Percentiles rank a stretch among this genome's conserved stretches.
Conservation (phyloP, 257 asterid species). For the Fraxinus quadrangulata region DNA sequence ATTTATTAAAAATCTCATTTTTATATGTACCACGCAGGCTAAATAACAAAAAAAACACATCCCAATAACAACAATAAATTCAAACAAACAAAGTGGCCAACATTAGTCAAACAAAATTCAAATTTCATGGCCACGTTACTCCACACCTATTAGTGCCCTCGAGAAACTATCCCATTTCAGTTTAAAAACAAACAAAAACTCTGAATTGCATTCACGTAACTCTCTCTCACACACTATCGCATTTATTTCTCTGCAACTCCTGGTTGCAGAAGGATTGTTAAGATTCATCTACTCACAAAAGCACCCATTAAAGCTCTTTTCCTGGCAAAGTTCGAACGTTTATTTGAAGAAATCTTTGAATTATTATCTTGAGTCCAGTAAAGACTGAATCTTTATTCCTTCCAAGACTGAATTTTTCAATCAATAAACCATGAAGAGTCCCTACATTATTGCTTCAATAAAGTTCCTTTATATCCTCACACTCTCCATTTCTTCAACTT, state of each 20-base stretch:
- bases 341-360: neutral
- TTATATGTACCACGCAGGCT: no score
- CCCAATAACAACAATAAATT: neutral
- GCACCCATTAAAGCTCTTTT: neutral
- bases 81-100: conserved; percentile 7
- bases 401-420: neutral
- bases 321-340: conserved; percentile 16
- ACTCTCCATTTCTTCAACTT: conserved; percentile 35
- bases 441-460: conserved; percentile 15
- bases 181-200: conserved; percentile 32
- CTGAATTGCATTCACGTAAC: no score
- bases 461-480: conserved; percentile 41
- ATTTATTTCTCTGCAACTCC: conserved; percentile 20
- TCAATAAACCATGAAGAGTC: conserved; percentile 8
- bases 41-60: neutral
- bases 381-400: conserved; percentile 43
- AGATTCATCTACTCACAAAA: neutral
- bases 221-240: no score
- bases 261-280: conserved; percentile 33
- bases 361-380: neutral
- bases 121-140: conserved; percentile 36
- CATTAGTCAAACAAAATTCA: conserved; percentile 41
- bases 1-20: no score
- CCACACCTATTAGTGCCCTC: conserved; percentile 37
- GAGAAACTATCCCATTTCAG: conserved; percentile 23